Evolutionary conservation across 345 rosid genomes (phyloP), one percentile per base, ranked within the genome.

Genomic region (Salix viminalis): DNA sequence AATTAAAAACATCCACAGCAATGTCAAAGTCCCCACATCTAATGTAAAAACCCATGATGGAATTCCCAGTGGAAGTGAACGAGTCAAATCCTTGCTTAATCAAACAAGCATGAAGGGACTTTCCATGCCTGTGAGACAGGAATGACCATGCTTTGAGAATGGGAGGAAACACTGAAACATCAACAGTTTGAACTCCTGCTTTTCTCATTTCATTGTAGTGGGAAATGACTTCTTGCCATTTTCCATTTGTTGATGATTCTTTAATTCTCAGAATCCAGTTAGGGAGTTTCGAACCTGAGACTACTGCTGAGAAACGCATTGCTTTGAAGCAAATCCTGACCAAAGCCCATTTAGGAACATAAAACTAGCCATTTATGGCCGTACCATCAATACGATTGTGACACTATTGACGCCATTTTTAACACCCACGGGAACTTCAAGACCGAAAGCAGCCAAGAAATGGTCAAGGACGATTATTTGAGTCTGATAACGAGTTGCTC

Each of bases 131-230:
- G 60, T 37, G 58, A 4, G 94, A 88, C 62, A 87, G 79, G 64
- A 81, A 86, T 44, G 89, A 84, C 65, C 88, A 86, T 52, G 89
- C 90, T 87, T 89, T 90, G 36, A 93, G 78, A 81, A 91, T 68
- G 10, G 82, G 77, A 65, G 90, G 89, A 76, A 84, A 83, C 12
- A 87, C 74, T 1, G 89, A 83, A 73, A 81, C 84, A 73, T 93
- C 91, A 2, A 78, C 37, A 8, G 84, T 67, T 44, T 74, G 82
- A 60, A 50, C 23, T 60, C 86, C 91, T 34, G 77, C 58, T 76
- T 85, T 83, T 41, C 77, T 85, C 73, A 82, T 81, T 71, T 89
- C 83, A 67, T 67, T 70, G 82, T 86, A 84, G 72, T 73, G 82
- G 75, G 75, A 80, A 26, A 90, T 42, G 58, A 83, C 85, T 68